Percentiles rank a stretch among this genome's conserved stretches.
phyloP scores from a whole-genome alignment of 345 rosid species.

The Tarenaya hassleriana region DNA sequence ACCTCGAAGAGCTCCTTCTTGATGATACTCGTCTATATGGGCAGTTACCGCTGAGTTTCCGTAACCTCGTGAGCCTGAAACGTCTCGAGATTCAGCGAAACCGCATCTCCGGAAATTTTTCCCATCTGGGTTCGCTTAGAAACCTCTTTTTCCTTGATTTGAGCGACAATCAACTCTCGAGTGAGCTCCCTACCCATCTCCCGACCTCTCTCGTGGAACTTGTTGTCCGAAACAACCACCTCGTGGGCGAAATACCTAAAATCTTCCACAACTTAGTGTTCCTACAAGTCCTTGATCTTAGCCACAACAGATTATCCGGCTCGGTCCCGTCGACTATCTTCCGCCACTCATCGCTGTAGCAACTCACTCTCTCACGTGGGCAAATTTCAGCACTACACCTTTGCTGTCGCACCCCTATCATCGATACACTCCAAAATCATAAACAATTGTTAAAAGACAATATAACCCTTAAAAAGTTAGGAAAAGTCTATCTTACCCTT shows the following conservation, averaged over 20 bases:
- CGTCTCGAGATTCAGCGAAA: constrained; percentile 62
- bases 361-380: constrained; percentile 49
- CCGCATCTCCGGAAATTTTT: constrained; percentile 40
- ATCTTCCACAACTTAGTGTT: constrained; percentile 22
- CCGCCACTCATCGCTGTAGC: constrained; percentile 54
- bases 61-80: constrained; percentile 33
- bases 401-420: too few species aligned
- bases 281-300: constrained; percentile 57
- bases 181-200: constrained; percentile 35
- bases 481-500: too few species aligned
- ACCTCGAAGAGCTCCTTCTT: constrained; percentile 48
- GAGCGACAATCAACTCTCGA: constrained; percentile 47
- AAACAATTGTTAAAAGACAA: too few species aligned
- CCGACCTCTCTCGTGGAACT: constrained; percentile 47
- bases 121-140: constrained; percentile 42
- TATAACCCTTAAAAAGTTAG: too few species aligned
- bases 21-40: constrained; percentile 53
- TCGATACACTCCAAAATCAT: too few species aligned
- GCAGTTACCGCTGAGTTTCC: constrained; percentile 36
- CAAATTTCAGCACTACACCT: too few species aligned
- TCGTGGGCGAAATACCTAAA: constrained; percentile 40
- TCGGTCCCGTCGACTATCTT: constrained; percentile 40
- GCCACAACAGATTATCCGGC: constrained; percentile 40
- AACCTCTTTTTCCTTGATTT: constrained; percentile 46
- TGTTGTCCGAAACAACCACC: constrained; percentile 47